Base-by-base conservation (phyloP, 108 stramenopile genomes). In the Chaetoceros muelleri region DNA sequence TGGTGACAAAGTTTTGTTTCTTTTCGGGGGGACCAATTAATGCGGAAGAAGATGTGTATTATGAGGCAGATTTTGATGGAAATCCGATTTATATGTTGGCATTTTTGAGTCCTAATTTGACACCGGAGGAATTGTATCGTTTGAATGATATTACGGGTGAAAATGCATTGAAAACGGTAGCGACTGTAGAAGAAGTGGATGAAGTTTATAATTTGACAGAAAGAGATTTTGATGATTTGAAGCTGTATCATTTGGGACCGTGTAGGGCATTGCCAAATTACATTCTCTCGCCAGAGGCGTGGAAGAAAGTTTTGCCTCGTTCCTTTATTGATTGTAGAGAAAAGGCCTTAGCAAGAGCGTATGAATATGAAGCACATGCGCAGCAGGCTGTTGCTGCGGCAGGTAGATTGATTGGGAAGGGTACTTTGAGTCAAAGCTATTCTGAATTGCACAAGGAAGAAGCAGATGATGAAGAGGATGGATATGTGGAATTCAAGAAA, bases 11-110 rank as follows among this genome's bases (percentile, higher is more conserved):
- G 57, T 91, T 91, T 60, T 91, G 90, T 58, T 91, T 91, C 79
- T 91, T 91, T 67, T 84, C 82, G 3, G 90, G 90, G 7, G 90
- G 90, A 28, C 90, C 90, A 18, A 85, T 91, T 52, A 91, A 91
- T 60, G 73, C 80, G 2, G 90, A 91, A 48, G 89, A 90, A 66
- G 85, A 91, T 72, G 84, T 86, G 25, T 91, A 81, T 56, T 91
- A 91, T 60, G 62, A 76, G 58, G 83, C 90, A 18, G 82, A 87
- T 28, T 79, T 91, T 65, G 81, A 86, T 70, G 89, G 89, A 30
- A 87, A 78, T 56, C 77, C 79, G 18, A 91, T 91, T 55, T 81
- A 70, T 62, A 85, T 91, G 89, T 73, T 91, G 45, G 89, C 84
- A 20, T 85, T 91, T 57, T 70, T 91, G 54, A 79, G 77, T 40